A percentile compares a stretch with the other conserved stretches of the same genome.
Conservation (phyloP, 2,329 filamentous ascomycete species). For the Emericellopsis atlantica region DNA sequence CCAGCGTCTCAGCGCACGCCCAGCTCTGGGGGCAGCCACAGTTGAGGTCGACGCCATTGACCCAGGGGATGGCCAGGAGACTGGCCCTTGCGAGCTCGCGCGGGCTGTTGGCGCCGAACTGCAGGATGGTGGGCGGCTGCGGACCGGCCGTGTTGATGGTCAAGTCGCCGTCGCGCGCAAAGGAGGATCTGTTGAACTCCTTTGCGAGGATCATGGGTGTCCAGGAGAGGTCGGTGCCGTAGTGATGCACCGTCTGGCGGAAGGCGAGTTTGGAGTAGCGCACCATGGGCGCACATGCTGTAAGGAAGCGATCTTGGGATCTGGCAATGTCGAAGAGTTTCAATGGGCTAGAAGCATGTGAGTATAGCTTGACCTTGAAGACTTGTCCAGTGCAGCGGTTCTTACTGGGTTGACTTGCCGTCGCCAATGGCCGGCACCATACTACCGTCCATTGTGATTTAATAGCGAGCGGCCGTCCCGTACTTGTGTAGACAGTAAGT, state of each 20-base stretch:
- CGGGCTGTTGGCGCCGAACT: conserved; percentile 53
- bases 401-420: conserved; percentile 1
- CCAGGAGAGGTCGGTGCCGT: conserved; percentile 55
- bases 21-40: conserved; percentile 64
- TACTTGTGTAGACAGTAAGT: too few species aligned
- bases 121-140: conserved; percentile 50
- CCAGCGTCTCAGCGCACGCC: conserved; percentile 56
- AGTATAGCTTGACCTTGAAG: too few species aligned
- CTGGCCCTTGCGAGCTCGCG: conserved; percentile 51
- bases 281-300: conserved; percentile 56
- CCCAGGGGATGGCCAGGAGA: conserved; percentile 46
- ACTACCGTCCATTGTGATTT: too few species aligned
- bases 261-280: conserved; percentile 59
- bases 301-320: conserved; percentile 37
- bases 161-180: conserved; percentile 52
- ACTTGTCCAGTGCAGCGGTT: too few species aligned
- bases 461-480: too few species aligned
- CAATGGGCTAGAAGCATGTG: conserved; percentile 30
- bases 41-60: conserved; percentile 56
- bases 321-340: conserved; percentile 45
- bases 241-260: conserved; percentile 51
- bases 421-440: conserved; percentile 1
- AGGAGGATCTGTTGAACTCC: conserved; percentile 50
- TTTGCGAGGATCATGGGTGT: conserved; percentile 62
- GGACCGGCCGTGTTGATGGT: conserved; percentile 39